Conservation (phyloP, 2,329 filamentous ascomycete genomes). For the Fusarium sublunatum region DNA sequence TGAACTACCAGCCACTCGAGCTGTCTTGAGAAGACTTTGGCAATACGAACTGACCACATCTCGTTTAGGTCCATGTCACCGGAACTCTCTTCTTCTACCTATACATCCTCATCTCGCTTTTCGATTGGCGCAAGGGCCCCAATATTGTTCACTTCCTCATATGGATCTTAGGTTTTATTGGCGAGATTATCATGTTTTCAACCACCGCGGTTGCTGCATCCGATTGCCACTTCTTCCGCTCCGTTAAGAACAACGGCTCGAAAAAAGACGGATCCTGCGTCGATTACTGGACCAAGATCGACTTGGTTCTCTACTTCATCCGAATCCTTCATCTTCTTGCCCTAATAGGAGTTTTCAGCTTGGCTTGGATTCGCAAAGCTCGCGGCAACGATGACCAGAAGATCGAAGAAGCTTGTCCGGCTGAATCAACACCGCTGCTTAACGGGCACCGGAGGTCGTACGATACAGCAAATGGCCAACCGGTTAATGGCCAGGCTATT, state of each 20-base stretch:
- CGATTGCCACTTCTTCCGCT: constrained; percentile 69
- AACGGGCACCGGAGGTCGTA: constrained; percentile 54
- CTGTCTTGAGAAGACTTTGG: constrained; percentile 5
- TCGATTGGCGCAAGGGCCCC: constrained; percentile 85
- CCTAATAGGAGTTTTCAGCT: constrained; percentile 62
- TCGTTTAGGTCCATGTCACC: constrained; percentile 80
- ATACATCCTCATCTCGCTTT: constrained; percentile 84
- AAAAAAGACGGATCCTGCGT: constrained; percentile 48
- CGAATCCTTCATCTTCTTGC: constrained; percentile 75
- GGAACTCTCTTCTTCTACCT: constrained; percentile 89
- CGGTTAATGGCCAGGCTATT: constrained; percentile 38
- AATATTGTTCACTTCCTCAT: constrained; percentile 81
- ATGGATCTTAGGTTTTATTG: constrained; percentile 78
- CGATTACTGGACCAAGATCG: constrained; percentile 60
- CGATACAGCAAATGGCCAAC: constrained; percentile 49
- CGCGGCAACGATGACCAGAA: constrained; percentile 53
- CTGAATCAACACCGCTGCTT: constrained; percentile 74
- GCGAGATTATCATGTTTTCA: constrained; percentile 78
- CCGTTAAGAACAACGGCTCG: constrained; percentile 45
- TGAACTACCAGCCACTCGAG: constrained; percentile 33
- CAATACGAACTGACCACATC: constrained; percentile 37
- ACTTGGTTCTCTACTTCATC: constrained; percentile 73
- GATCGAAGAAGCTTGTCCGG: constrained; percentile 55
- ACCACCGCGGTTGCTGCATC: constrained; percentile 77
- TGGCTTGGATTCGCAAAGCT: constrained; percentile 56